Base-by-base conservation (phyloP, 164 flowering plant genomes). In the Tinospora cordifolia region DNA sequence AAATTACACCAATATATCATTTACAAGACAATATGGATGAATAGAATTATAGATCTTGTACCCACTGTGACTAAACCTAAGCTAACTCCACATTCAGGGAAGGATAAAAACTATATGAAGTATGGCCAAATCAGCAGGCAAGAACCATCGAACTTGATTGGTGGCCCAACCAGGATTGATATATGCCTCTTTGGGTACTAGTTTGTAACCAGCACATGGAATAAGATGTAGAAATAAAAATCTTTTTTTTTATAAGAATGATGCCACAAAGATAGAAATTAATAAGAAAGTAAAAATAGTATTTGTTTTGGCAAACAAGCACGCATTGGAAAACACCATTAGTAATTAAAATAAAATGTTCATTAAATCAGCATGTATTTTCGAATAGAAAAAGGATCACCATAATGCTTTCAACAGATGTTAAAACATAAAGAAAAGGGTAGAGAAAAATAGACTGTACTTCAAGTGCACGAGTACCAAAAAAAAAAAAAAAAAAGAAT, bases 401-500 rank as follows among this genome's bases (percentile, higher is more conserved):
- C 60, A 54, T 21, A 54, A 54, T 54, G 0, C 21, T 6, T 54
- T 6, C 9, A 54, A 54, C 60, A 54, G 19, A 24, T 10, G n/a
- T n/a, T n/a, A 54, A 54, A 8, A 21, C 24, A 54, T 19, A 54
- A 54, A 54, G 24, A 19, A 8, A 19, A n/a, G 0, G 1, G 24
- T 10, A 44, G 46, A 46, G 17, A 46, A 46, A 46, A 46, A 46
- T 46, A 15, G 59, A 54, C 19, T 54, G 60, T 22, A 54, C n/a
- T 54, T 22, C 21, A 54, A 10, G 60, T 19, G 60, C 60, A n/a
- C 21, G n/a, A n/a, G 21, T 54, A 17, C 60, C 24, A 41, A 47
- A 77, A 59, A 25, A 8, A 44, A 6, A 11, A 34, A 41, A 47
- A 77, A 59, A 25, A 8, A 44, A 6, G 15, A 51, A 47, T 62